Evolutionary conservation across 805 yeast species (phyloP).

Genomic region (Barnettozyma sp.): DNA sequence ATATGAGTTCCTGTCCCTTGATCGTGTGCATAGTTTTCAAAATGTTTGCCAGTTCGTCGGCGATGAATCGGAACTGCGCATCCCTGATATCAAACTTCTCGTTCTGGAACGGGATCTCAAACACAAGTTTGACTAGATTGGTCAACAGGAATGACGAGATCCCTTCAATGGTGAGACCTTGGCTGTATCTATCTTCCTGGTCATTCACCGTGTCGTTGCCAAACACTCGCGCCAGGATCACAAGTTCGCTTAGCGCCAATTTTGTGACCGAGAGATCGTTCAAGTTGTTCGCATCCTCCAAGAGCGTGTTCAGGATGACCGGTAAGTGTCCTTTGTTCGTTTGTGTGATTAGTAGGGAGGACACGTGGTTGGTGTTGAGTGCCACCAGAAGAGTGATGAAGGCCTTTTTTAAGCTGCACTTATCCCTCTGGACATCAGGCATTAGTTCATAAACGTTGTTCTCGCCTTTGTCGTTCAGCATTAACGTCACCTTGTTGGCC

Average conservation of each 20-base stretch:
- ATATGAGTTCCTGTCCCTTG: conserved; percentile 40
- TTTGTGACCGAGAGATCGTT: conserved; percentile 62
- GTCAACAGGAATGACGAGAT: conserved; percentile 64
- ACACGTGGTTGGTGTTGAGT: conserved; percentile 67
- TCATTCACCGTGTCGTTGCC: conserved; percentile 67
- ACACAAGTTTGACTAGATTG: conserved; percentile 57
- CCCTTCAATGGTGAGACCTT: conserved; percentile 51
- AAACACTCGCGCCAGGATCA: conserved; percentile 53
- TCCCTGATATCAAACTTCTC: conserved; percentile 61
- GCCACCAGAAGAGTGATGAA: conserved; percentile 64
- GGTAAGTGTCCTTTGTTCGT: conserved; percentile 58
- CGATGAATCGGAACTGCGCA: conserved; percentile 69
- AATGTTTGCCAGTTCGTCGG: conserved; percentile 66
- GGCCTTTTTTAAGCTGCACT: conserved; percentile 58
- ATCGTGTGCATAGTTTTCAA: conserved; percentile 54
- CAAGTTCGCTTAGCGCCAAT: conserved; percentile 60
- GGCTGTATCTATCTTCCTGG: conserved; percentile 45
- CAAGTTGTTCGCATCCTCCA: conserved; percentile 57
- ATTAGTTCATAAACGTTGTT: conserved; percentile 31
- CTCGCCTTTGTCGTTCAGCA: conserved; percentile 38
- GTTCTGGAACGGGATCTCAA: conserved; percentile 75
- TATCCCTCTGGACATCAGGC: conserved; percentile 62
- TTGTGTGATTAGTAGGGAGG: conserved; percentile 67
- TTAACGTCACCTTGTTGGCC: conserved; percentile 50
- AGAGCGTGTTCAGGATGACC: conserved; percentile 51